Conservation (phyloP, 306 rosid species). For the Medicago truncatula region MtrunA17r5.0-ANR NC_053045.1:3028001-3028500, state of each 20-base stretch:
- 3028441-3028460: constrained; percentile 30
- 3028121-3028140: background rate
- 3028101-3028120: background rate
- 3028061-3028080: background rate
- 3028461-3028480: constrained; percentile 48
- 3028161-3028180: background rate
- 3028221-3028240: background rate
- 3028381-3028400: constrained; percentile 16
- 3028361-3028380: background rate
- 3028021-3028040: background rate
- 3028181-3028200: background rate
- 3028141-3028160: background rate
- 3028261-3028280: background rate
- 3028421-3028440: background rate
- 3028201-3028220: background rate
- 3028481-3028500: constrained; percentile 35
- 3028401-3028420: constrained; percentile 13
- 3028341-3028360: constrained; percentile 12
- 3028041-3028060: background rate
- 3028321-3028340: background rate
- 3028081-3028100: background rate
- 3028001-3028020: background rate
- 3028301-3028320: background rate
- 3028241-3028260: background rate
- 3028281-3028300: background rate